Base-by-base conservation (phyloP, 164 flowering plant species). In the Tetracentron sinense region DNA sequence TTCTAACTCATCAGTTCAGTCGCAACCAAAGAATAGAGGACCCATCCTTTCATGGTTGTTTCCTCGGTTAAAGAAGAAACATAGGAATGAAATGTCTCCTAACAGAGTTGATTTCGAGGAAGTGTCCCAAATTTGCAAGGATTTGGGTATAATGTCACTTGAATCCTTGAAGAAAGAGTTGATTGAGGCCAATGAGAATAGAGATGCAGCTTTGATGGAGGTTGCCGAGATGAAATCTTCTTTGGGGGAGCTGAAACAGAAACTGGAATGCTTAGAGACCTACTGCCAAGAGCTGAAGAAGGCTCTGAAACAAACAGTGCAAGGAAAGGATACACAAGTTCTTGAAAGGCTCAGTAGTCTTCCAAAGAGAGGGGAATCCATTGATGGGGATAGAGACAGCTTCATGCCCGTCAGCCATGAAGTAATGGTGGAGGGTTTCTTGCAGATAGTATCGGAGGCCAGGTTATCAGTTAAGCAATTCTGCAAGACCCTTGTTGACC, bases 371-470 rank as follows among this genome's bases (percentile, higher is more conserved):
- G 85, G 81, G 55, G 81, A 75, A 62, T 74, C 80, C 12, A 60
- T 68, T 5, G 75, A 73, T 31, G 81, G 68, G 23, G 71, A 66
- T 47, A 67, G 56, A 44, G 90, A 81, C 7, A 66, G 57, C 42
- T 29, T 33, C 44, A 84, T 84, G 84, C 95, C 94, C 0, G 86
- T 88, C 6, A 79, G 79, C 44, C 82, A 90, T 51, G 96, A 93
- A 65, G 91, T 77, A 17, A 85, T 90, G 91, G 85, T 82, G 33
- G 98, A 94, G 61, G 96, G 92, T 2, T 90, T 94, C 77, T 71
- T 89, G 81, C 96, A 94, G 75, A 78, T 86, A 22, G 97, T 87
- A 33, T 85, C 96, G 16, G 95, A 89, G 77, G 83, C 98, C 51
- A 86, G 98, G 63, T 42, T 83, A 50, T 87, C 97, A 10, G 87